These are phyloP conservation scores for Hortaea werneckii DNA, from an alignment of 2,329 filamentous ascomycete genomes.

Conservation along the genomic window DNA sequence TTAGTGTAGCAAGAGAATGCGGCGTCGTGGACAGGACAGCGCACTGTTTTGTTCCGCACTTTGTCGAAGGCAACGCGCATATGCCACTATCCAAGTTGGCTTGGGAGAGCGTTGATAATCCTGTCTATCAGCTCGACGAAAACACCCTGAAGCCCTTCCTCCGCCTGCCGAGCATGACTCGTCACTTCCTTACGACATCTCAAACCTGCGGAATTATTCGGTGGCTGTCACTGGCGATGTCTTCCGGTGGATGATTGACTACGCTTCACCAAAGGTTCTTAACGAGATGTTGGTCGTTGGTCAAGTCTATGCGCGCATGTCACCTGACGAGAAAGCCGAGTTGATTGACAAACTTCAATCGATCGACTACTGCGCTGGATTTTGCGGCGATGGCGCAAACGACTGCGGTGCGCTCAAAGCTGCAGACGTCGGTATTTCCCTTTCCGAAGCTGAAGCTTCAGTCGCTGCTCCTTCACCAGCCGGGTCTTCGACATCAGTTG, in stretches of 20 bases:
- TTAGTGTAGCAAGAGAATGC: constrained; percentile 89
- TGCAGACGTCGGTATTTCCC: constrained; percentile 90
- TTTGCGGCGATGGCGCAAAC: constrained; percentile 95
- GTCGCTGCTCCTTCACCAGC: constrained; percentile 95
- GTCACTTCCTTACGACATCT: constrained; percentile 76
- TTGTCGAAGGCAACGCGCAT: constrained; percentile 65
- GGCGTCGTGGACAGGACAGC: constrained; percentile 67
- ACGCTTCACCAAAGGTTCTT: constrained; percentile 68
- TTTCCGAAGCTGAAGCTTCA: constrained; percentile 94
- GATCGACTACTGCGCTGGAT: constrained; percentile 89
- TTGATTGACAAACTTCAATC: constrained; percentile 93
- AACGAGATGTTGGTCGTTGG: constrained; percentile 81
- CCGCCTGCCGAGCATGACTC: constrained; percentile 62
- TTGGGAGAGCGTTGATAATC: constrained; percentile 95
- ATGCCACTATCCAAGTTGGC: constrained; percentile 63
- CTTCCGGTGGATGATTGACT: constrained; percentile 94
- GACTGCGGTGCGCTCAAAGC: constrained; percentile 96
- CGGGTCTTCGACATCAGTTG: constrained; percentile 93
- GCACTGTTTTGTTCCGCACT: constrained; percentile 88
- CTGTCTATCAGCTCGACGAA: constrained; percentile 64
- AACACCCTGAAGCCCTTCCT: constrained; percentile 68
- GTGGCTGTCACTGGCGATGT: constrained; percentile 86
- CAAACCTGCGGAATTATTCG: constrained; percentile 74
- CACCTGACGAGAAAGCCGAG: constrained; percentile 96
- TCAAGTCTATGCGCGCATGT: constrained; percentile 96